These are phyloP conservation scores for Gigaspora rosea DNA, from an alignment of 192 early-diverging fungal genomes.

Conservation along the genomic window DNA sequence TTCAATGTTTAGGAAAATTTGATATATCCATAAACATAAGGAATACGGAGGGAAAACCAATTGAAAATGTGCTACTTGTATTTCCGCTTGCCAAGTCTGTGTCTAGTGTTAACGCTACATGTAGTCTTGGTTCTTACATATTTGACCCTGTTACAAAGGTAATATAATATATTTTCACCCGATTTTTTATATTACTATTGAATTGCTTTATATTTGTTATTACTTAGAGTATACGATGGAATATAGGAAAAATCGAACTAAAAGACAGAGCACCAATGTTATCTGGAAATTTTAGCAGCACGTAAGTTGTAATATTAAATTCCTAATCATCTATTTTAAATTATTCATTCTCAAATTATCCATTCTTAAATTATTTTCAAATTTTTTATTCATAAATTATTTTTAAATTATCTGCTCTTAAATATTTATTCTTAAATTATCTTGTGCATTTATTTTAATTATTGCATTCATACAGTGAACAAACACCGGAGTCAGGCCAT, in stretches of 20 bases:
- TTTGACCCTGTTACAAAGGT: slow-evolving; percentile 72
- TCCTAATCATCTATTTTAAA: not conserved
- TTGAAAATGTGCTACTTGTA: slow-evolving; percentile 65
- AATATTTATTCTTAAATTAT: not conserved
- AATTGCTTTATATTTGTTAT: not conserved
- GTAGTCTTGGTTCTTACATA: slow-evolving; percentile 65
- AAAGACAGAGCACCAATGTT: slow-evolving; percentile 60
- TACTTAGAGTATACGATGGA: slow-evolving; percentile 52
- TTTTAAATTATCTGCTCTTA: too few relatives aligned
- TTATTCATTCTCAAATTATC: too few relatives aligned
- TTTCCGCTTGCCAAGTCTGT: slow-evolving; percentile 62
- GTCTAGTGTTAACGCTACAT: slow-evolving; percentile 59
- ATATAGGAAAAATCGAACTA: slow-evolving; percentile 61
- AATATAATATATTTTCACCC: not conserved
- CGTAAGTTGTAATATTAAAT: slow-evolving; percentile 2
- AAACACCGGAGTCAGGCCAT: slow-evolving; percentile 48
- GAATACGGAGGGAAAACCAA: slow-evolving; percentile 61
- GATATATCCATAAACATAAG: slow-evolving; percentile 67
- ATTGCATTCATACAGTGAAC: slow-evolving; percentile 37
- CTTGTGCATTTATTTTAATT: not conserved
- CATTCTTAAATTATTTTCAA: too few relatives aligned
- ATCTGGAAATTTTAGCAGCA: slow-evolving; percentile 55
- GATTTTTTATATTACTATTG: not conserved
- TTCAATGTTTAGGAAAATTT: slow-evolving; percentile 59
- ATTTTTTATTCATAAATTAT: too few relatives aligned